phyloP scores from a whole-genome alignment of 129 eudicot genomes.

The Flaveria linearis region DNA sequence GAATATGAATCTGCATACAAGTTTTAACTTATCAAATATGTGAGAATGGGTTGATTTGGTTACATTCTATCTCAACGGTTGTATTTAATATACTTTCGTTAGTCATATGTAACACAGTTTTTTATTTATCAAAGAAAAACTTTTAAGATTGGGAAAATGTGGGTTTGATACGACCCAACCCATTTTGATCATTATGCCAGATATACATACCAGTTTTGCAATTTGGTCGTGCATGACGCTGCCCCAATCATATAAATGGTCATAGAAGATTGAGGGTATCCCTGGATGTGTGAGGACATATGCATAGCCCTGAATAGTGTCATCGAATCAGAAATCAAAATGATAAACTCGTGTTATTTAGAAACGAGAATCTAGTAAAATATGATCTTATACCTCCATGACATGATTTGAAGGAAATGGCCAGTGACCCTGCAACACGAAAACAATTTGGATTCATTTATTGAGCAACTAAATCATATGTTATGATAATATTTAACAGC shows the following conservation, averaged over 20 bases:
- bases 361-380: background rate
- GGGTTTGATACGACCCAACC: background rate
- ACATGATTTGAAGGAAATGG: constrained; percentile 74
- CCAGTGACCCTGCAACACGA: constrained; percentile 73
- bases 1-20: constrained; percentile 58
- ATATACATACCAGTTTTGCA: constrained; percentile 62
- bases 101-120: background rate
- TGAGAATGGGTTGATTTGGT: background rate
- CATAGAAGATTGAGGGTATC: constrained; percentile 79
- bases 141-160: background rate
- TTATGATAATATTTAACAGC: background rate
- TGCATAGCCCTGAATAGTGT: constrained; percentile 72
- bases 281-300: constrained; percentile 95
- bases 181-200: background rate
- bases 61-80: background rate
- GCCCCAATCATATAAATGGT: constrained; percentile 93
- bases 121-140: background rate
- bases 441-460: background rate
- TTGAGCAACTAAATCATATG: background rate
- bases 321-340: constrained; percentile 14
- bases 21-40: constrained; percentile 4
- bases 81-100: background rate
- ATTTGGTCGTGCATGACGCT: constrained; percentile 62
- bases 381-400: constrained; percentile 64
- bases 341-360: background rate